Conservation (phyloP, 2,329 filamentous ascomycete species). For the Calonectria pseudoreteaudii region DNA sequence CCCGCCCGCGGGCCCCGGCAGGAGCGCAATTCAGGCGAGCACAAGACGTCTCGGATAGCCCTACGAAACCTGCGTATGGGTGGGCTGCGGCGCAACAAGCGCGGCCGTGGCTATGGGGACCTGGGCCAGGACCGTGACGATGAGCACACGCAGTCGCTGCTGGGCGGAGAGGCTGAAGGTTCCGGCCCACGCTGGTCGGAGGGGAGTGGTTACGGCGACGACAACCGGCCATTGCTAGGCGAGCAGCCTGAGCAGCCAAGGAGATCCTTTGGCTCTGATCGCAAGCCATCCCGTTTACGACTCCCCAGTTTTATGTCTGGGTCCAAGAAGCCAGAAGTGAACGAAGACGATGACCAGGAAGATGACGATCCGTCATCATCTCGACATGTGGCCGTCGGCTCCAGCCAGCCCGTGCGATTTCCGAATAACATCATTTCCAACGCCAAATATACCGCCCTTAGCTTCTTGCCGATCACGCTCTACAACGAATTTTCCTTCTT, state of each 20-base stretch:
- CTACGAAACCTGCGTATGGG: constrained; percentile 78
- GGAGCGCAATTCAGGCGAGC: constrained; percentile 48
- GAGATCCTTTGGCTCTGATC: constrained; percentile 45
- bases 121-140: constrained; percentile 68
- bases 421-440: constrained; percentile 94
- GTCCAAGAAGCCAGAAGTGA: constrained; percentile 47
- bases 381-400: constrained; percentile 81
- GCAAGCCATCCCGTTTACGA: constrained; percentile 64
- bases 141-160: constrained; percentile 75
- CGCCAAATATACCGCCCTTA: constrained; percentile 96
- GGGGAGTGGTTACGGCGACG: constrained; percentile 73
- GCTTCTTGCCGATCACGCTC: constrained; percentile 91
- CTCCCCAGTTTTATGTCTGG: constrained; percentile 76
- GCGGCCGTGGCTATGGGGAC: constrained; percentile 69
- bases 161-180: constrained; percentile 72
- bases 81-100: constrained; percentile 69
- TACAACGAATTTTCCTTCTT: constrained; percentile 99
- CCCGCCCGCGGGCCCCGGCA: constrained; percentile 47
- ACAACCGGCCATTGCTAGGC: constrained; percentile 76
- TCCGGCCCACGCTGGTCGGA: constrained; percentile 69
- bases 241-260: constrained; percentile 45
- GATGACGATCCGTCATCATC: constrained; percentile 77
- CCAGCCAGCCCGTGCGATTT: constrained; percentile 78
- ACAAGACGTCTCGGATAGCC: constrained; percentile 72
- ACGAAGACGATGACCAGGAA: constrained; percentile 61